Percentiles rank a stretch among this genome's conserved stretches.
These are phyloP conservation scores for Tuber borchii DNA, from an alignment of 495 filamentous ascomycete genomes.

Conservation along the genomic window DNA sequence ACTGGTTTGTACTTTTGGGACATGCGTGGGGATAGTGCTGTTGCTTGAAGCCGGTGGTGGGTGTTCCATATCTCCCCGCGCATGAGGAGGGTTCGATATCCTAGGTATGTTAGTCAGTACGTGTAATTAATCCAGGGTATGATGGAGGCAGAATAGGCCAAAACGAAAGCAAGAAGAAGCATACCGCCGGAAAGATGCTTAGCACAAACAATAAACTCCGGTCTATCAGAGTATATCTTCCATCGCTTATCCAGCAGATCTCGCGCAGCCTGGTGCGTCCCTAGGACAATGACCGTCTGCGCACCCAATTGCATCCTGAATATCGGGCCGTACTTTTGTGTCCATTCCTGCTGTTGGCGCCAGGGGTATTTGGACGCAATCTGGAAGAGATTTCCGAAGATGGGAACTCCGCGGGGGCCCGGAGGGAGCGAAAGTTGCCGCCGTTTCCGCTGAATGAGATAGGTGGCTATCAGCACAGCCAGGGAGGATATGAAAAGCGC, in stretches of 20 bases:
- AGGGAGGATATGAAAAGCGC: background rate
- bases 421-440: background rate
- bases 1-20: slow-evolving; percentile 34
- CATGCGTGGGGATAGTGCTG: slow-evolving; percentile 1
- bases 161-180: background rate
- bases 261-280: slow-evolving; percentile 53
- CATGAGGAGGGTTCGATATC: slow-evolving; percentile 40
- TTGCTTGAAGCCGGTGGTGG: slow-evolving; percentile 3
- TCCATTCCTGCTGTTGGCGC: slow-evolving; percentile 56
- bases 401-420: slow-evolving; percentile 29
- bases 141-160: background rate
- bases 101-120: slow-evolving; percentile 33
- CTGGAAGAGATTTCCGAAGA: slow-evolving; percentile 51
- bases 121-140: slow-evolving; percentile 8
- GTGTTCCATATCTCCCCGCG: slow-evolving; percentile 20
- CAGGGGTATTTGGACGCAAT: slow-evolving; percentile 49
- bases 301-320: slow-evolving; percentile 50
- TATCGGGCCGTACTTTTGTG: slow-evolving; percentile 52
- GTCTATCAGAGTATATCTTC: slow-evolving; percentile 51
- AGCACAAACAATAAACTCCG: slow-evolving; percentile 42
- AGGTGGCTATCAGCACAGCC: background rate
- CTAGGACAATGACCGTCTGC: slow-evolving; percentile 51
- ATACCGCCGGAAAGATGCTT: background rate
- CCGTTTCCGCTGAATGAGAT: background rate
- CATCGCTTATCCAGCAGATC: slow-evolving; percentile 53